Base-by-base conservation (phyloP, 208 protist genomes). In the Sergeia podlipaevii region DNA sequence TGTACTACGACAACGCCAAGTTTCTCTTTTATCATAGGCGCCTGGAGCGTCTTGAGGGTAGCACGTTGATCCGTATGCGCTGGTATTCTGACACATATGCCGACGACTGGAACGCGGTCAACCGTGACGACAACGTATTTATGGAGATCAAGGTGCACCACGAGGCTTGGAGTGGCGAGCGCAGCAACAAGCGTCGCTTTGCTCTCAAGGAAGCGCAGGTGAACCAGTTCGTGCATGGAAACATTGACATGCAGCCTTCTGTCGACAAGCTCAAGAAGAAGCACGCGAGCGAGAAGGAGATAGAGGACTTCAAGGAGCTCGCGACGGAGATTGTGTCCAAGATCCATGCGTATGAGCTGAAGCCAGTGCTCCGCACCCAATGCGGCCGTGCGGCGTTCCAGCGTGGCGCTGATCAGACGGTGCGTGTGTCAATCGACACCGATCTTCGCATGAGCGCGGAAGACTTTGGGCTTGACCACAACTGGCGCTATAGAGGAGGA, bases 81-180 rank as follows among this genome's bases (percentile, higher is more conserved):
- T 93, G 85, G 82, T 95, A 93, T 68, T 79, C 78, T 27, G 79
- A 86, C 68, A 80, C 74, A 15, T 80, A 88, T 66, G 76, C 74
- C 28, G 49, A 73, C 41, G 80, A 91, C 65, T 88, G 78, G 82
- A 87, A 89, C 63, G 69, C 65, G 47, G 37, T 91, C 23, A 24
- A 44, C n/a, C 53, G 66, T 4, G 47, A 74, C 28, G 77, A 89
- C 37, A 82, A 73, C 49, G 85, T 92, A 4, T 95, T 95, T 32
- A 93, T 93, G 85, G 80, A 95, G 44, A 91, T 92, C 51, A 95
- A 95, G 42, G 79, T 93, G 20, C 85, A 95, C 56, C 85, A 87
- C 64, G 85, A 95, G 64, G 82, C 82, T 36, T 91, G 85, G 81
- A 83, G 78, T 52, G 85, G 89, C n/a, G 84, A 90, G 70, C 72